Conservation (phyloP, 2,329 filamentous ascomycete genomes). For the Triangularia verruculosa region DNA sequence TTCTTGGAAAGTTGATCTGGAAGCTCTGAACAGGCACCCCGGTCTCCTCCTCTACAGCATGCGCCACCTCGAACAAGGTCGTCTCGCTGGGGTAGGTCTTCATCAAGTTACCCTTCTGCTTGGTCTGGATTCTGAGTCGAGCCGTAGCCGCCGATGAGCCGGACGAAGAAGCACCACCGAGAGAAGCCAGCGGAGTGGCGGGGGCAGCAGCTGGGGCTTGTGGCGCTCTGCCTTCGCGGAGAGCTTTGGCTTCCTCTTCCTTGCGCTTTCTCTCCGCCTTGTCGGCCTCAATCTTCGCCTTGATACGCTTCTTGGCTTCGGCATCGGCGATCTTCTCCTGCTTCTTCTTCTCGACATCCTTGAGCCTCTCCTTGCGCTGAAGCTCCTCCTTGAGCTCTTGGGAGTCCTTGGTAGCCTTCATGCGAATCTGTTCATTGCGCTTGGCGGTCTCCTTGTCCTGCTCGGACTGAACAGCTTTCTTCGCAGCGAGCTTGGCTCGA, state of each 20-base stretch:
- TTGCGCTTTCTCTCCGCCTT: conserved; percentile 85
- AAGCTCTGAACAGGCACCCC: conserved; percentile 72
- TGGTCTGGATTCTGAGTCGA: conserved; percentile 75
- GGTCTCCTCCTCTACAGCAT: conserved; percentile 68
- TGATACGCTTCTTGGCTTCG: conserved; percentile 83
- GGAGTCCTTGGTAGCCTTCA: conserved; percentile 84
- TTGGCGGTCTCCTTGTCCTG: conserved; percentile 79
- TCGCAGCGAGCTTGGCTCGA: conserved; percentile 66
- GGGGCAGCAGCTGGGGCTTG: conserved; percentile 37
- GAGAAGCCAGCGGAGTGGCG: conserved; percentile 40
- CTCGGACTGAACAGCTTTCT: conserved; percentile 64
- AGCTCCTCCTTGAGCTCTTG: conserved; percentile 91
- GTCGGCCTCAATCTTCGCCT: conserved; percentile 91
- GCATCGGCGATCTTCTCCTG: conserved; percentile 83
- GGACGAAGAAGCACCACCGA: conserved; percentile 45
- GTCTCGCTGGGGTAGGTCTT: conserved; percentile 89
- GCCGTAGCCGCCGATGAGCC: conserved; percentile 72
- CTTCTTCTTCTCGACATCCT: conserved; percentile 82
- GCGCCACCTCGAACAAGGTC: conserved; percentile 87
- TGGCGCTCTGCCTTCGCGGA: conserved; percentile 68
- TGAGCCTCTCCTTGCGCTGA: conserved; percentile 82
- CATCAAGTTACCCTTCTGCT: conserved; percentile 66
- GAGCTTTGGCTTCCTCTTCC: conserved; percentile 80
- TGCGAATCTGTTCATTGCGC: conserved; percentile 79
- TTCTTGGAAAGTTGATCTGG: conserved; percentile 81